A percentile compares a stretch with the other conserved stretches of the same genome.
These are phyloP conservation scores for Teunomyces panamensis DNA, from an alignment of 805 yeast genomes.

Conservation along the genomic window DNA sequence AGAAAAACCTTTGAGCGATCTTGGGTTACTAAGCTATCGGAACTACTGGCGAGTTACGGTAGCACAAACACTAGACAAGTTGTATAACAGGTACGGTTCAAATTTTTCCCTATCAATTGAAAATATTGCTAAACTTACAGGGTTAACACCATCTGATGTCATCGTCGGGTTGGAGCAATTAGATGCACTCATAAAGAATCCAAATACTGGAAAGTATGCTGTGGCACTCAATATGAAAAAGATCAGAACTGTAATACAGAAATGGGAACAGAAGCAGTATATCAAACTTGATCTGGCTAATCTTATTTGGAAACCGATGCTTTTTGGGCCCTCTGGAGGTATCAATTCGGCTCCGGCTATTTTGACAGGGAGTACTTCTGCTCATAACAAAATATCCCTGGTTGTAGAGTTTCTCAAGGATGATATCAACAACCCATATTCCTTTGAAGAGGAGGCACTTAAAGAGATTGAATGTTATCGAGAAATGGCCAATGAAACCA, in stretches of 20 bases:
- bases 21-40: constrained; percentile 82
- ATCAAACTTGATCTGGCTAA: constrained; percentile 48
- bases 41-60: constrained; percentile 79
- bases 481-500: constrained; percentile 6
- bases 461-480: constrained; percentile 40
- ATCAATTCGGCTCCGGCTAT: constrained; percentile 59
- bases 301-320: constrained; percentile 76
- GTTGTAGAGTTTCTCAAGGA: constrained; percentile 62
- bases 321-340: constrained; percentile 86
- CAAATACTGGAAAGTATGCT: constrained; percentile 45
- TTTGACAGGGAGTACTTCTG: constrained; percentile 21
- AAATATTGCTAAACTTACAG: constrained; percentile 65
- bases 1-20: constrained; percentile 86
- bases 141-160: constrained; percentile 85
- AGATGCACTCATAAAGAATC: constrained; percentile 53
- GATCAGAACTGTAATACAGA: constrained; percentile 40
- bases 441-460: constrained; percentile 54
- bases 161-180: constrained; percentile 82
- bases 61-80: constrained; percentile 42
- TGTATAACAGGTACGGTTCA: constrained; percentile 14
- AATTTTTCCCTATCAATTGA: constrained; percentile 47
- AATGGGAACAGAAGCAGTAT: constrained; percentile 57
- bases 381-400: constrained; percentile 49
- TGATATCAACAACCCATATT: constrained; percentile 62
- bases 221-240: constrained; percentile 47